Conservation (phyloP, 768 basidiomycete species). For the Candolleomyces aberdarensis region DNA sequence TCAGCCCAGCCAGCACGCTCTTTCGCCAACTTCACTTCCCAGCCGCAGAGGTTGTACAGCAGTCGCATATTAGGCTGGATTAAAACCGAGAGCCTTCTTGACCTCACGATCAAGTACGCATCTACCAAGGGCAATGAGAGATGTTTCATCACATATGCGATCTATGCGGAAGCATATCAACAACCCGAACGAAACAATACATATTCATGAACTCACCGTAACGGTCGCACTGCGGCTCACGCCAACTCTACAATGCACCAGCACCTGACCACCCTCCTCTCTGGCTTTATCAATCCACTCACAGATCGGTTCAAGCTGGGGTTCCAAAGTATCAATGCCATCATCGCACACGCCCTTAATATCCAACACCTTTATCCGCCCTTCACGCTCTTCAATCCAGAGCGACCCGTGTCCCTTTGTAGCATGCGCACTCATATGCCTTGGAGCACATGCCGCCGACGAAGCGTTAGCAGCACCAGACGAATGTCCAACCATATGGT, state of each 20-base stretch:
- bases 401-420: constrained; percentile 62
- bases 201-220: constrained; percentile 48
- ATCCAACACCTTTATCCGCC: constrained; percentile 86
- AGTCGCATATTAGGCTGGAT: constrained; percentile 97
- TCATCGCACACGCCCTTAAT: constrained; percentile 94
- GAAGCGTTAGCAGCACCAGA: background rate
- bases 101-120: constrained; percentile 91
- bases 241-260: constrained; percentile 99
- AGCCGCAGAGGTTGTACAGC: constrained; percentile 90
- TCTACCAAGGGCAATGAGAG: constrained; percentile 82
- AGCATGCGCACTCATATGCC: background rate
- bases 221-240: constrained; percentile 93
- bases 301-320: constrained; percentile 83
- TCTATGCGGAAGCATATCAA: constrained; percentile 37
- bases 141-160: constrained; percentile 97
- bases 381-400: constrained; percentile 86
- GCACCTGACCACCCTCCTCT: constrained; percentile 77
- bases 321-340: constrained; percentile 91
- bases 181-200: constrained; percentile 1
- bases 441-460: background rate
- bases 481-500: constrained; percentile 8
- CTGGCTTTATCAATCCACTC: constrained; percentile 92
- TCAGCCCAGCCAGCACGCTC: constrained; percentile 46
- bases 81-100: constrained; percentile 82
- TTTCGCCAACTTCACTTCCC: constrained; percentile 91